These are phyloP conservation scores for Macrolepiota albuminosa DNA, from an alignment of 768 basidiomycete species.

Conservation along the genomic window DNA sequence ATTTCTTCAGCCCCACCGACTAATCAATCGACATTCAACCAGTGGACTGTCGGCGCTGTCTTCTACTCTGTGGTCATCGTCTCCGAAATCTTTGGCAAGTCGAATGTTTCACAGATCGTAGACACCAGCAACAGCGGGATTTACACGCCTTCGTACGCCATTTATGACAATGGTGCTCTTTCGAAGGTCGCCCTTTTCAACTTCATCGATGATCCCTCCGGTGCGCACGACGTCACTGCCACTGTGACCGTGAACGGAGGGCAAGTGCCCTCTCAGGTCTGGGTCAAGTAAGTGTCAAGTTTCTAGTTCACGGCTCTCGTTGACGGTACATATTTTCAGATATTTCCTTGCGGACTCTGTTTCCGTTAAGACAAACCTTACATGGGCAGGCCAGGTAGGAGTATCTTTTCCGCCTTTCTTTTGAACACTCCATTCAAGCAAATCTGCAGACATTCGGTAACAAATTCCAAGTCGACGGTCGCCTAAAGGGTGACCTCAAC, in stretches of 20 bases:
- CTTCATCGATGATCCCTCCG: conserved; percentile 57
- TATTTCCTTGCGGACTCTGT: conserved; percentile 56
- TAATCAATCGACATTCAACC: conserved; percentile 49
- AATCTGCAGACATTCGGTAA: conserved; percentile 51
- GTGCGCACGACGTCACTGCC: conserved; percentile 48
- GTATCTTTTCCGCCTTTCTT: conserved; percentile 7
- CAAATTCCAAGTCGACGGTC: conserved; percentile 63
- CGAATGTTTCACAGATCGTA: conserved; percentile 58
- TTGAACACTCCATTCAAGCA: neutral
- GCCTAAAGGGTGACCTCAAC: conserved; percentile 47
- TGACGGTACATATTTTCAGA: conserved; percentile 22
- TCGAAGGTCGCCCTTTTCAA: conserved; percentile 69
- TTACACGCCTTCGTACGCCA: conserved; percentile 63
- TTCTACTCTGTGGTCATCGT: conserved; percentile 72
- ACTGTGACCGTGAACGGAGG: conserved; percentile 43
- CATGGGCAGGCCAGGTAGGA: conserved; percentile 71
- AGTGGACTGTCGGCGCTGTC: conserved; percentile 72
- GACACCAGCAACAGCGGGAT: conserved; percentile 54
- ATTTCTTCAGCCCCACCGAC: conserved; percentile 35
- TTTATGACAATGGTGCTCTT: conserved; percentile 67
- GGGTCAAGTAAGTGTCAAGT: conserved; percentile 39
- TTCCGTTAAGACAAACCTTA: conserved; percentile 58
- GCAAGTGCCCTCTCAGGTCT: conserved; percentile 40
- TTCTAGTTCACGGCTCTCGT: conserved; percentile 8
- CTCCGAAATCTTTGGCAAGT: conserved; percentile 66